Evolutionary conservation across 2,329 filamentous ascomycete genomes (phyloP).

Genomic region (Ophiostoma ulmi): DNA sequence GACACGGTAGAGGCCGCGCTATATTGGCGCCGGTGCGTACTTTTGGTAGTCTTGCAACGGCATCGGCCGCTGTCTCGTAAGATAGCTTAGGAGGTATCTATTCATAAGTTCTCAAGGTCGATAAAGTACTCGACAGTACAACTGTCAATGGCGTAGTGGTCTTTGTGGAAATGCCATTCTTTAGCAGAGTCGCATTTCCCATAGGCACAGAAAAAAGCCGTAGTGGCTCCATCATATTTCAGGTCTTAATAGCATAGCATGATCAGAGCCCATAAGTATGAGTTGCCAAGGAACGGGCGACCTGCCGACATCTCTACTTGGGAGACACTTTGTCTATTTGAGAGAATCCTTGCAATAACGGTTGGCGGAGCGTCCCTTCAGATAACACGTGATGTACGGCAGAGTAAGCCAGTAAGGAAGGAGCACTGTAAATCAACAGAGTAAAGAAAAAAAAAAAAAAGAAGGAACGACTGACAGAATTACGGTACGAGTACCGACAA

Average conservation of each 20-base stretch:
- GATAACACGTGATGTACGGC: not conserved
- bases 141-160: not conserved
- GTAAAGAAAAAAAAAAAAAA: not conserved
- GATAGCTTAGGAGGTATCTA: no score
- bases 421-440: not conserved
- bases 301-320: not conserved
- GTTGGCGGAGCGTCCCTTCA: not conserved
- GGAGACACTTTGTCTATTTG: not conserved
- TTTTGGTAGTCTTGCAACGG: slow-evolving; percentile 1
- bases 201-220: not conserved
- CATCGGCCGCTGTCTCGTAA: not conserved
- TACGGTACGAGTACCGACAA: not conserved
- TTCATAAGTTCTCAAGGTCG: no score
- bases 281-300: not conserved
- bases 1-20: not conserved
- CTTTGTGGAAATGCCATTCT: not conserved
- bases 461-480: not conserved
- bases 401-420: not conserved
- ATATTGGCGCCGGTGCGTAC: not conserved
- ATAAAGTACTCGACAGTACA: no score
- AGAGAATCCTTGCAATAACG: not conserved
- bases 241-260: not conserved
- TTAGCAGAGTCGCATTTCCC: not conserved
- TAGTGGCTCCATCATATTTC: not conserved
- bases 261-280: not conserved